Conservation (phyloP, 441 rosid genomes). For the Gossypium schwendimanii region DNA sequence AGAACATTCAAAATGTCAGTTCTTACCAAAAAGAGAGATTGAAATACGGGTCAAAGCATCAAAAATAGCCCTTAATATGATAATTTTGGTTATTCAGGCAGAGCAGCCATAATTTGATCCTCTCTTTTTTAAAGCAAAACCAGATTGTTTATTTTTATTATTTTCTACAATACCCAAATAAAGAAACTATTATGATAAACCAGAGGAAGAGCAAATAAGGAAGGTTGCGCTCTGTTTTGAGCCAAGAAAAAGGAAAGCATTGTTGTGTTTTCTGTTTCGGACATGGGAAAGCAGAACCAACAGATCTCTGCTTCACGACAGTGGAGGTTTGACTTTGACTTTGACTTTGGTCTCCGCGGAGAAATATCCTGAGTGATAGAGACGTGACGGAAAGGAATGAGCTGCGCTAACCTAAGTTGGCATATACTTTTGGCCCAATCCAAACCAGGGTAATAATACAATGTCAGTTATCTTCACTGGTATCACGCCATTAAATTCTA, state of each 20-base stretch:
- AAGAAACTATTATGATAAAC: not conserved
- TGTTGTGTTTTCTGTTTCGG: not conserved
- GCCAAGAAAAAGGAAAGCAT: not conserved
- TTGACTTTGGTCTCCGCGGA: not conserved
- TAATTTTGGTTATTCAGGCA: constrained; percentile 9
- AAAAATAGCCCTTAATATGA: constrained; percentile 27
- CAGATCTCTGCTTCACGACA: constrained; percentile 9
- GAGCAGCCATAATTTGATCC: not conserved
- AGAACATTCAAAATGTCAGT: not conserved
- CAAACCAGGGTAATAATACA: no score
- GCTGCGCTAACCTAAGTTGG: constrained; percentile 7
- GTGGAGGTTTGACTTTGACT: constrained; percentile 5
- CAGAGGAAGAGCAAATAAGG: not conserved
- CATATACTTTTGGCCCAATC: not conserved
- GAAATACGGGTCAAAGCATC: constrained; percentile 64
- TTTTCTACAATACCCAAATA: not conserved
- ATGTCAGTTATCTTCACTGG: no score
- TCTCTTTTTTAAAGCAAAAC: not conserved
- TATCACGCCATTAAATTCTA: no score
- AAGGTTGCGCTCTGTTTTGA: not conserved
- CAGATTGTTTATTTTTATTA: not conserved
- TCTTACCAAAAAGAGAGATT: constrained; percentile 16
- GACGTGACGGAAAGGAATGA: not conserved
- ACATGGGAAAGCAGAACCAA: not conserved
- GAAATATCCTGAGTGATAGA: not conserved